Percentiles rank a stretch among this genome's conserved stretches.
phyloP scores from a whole-genome alignment of 129 eudicot genomes.

The Flaveria ramosissima region DNA sequence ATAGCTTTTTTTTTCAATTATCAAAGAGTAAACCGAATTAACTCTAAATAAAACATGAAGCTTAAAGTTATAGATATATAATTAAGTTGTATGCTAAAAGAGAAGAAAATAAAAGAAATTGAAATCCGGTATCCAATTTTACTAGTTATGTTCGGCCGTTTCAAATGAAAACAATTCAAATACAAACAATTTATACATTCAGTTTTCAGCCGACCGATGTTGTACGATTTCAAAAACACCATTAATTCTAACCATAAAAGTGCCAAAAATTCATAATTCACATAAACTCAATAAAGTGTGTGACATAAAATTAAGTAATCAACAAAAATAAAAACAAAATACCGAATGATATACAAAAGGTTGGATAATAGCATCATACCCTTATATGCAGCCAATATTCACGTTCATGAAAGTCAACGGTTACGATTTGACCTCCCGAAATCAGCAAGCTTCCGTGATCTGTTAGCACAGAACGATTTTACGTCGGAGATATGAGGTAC shows the following conservation, averaged over 20 bases:
- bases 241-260: not conserved
- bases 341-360: constrained; percentile 10
- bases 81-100: too few relatives aligned
- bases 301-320: not conserved
- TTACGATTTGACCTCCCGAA: constrained; percentile 58
- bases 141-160: too few relatives aligned
- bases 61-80: too few relatives aligned
- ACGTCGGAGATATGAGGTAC: constrained; percentile 47
- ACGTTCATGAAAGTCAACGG: constrained; percentile 42
- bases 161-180: too few relatives aligned
- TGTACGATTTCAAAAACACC: too few relatives aligned
- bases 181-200: too few relatives aligned
- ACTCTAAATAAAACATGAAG: too few relatives aligned
- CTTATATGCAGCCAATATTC: constrained; percentile 32
- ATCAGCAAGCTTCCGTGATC: constrained; percentile 77
- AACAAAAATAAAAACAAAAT: not conserved
- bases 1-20: too few relatives aligned
- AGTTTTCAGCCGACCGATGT: too few relatives aligned
- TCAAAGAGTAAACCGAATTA: too few relatives aligned
- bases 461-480: constrained; percentile 58
- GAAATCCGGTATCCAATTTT: too few relatives aligned
- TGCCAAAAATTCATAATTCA: not conserved
- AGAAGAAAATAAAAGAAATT: too few relatives aligned
- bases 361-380: constrained; percentile 33
- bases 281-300: not conserved